These are phyloP conservation scores for Cyclotella atomus DNA, from an alignment of 108 stramenopile species.

Conservation along the genomic window DNA sequence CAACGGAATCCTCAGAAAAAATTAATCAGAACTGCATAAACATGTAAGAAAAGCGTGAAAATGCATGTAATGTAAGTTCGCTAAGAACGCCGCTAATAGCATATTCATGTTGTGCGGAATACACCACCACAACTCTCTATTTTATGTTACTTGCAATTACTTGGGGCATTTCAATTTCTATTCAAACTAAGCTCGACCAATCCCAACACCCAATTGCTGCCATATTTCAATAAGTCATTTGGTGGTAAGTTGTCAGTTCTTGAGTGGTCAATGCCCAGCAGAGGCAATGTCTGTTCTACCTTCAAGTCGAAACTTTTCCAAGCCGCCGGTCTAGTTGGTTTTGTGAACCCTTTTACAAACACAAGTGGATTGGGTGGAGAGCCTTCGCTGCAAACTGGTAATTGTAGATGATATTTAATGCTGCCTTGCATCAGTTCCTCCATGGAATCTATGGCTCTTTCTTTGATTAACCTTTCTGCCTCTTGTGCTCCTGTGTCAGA, in stretches of 20 bases:
- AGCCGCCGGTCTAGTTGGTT: slow-evolving; percentile 65
- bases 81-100: too few relatives aligned
- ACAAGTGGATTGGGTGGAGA: slow-evolving; percentile 54
- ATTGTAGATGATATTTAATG: slow-evolving; percentile 65
- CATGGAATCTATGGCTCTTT: slow-evolving; percentile 58
- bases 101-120: too few relatives aligned
- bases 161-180: too few relatives aligned
- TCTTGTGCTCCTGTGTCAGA: slow-evolving; percentile 15
- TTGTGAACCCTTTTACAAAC: slow-evolving; percentile 57
- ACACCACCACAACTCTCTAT: too few relatives aligned
- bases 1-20: too few relatives aligned
- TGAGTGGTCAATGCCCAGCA: slow-evolving; percentile 53
- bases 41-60: too few relatives aligned
- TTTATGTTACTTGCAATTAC: too few relatives aligned
- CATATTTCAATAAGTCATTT: slow-evolving; percentile 4
- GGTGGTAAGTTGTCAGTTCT: not conserved
- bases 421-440: slow-evolving; percentile 75
- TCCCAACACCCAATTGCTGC: slow-evolving; percentile 21
- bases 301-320: slow-evolving; percentile 84
- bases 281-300: slow-evolving; percentile 74
- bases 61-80: too few relatives aligned
- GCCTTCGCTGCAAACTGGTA: slow-evolving; percentile 35
- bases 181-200: too few relatives aligned
- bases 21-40: too few relatives aligned
- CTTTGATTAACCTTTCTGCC: slow-evolving; percentile 34